Base-by-base conservation (phyloP, 2,329 filamentous ascomycete species). In the Sclerotinia minor region DNA sequence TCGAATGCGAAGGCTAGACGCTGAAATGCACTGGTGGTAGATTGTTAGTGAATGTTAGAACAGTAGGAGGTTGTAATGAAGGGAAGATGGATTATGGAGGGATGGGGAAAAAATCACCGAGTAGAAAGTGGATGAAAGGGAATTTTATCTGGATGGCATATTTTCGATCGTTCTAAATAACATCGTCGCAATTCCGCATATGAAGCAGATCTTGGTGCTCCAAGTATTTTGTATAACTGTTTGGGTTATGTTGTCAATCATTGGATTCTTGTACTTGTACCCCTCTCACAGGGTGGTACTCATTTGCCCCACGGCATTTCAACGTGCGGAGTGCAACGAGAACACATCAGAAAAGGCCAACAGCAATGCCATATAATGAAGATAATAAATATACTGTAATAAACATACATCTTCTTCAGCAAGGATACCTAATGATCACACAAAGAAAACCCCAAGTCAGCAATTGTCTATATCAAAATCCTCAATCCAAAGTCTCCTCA, bases 1-100 rank as follows among this genome's bases (percentile, higher is more conserved):
- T 80, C 78, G 68, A 79, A 80, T 21, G 79, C 78, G 67, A 80
- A 79, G 19, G 76, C 78, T 21, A 80, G 76, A 26, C 78, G 74
- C 69, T 80, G 78, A 66, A 80, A 80, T 26, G 79, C 78, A 57
- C 78, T 79, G 61, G 24, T 13, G 53, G 35, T 21, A 61, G 26
- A 21, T 13, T 2, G 26, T 54, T 44, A 61, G 65, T n/a, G 8
- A 19, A 32, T 11, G 32, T 38, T 32, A 32, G 19, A 21, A 35
- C 5, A 29, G 9, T 58, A 55, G 24, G 50, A 19, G 9, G 1
- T 19, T n/a, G 32, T 21, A 32, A 21, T 35, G 5, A 35, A 6
- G 41, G 2, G 15, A 13, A 53, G 35, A 21, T 15, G 49, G 35
- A 19, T 17, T 41, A 15, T 4, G 8, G 44, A 44, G 3, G 53